Evolutionary conservation across 352 stramenopile species (phyloP).

Genomic region (Elongisporangium prolatum): DNA sequence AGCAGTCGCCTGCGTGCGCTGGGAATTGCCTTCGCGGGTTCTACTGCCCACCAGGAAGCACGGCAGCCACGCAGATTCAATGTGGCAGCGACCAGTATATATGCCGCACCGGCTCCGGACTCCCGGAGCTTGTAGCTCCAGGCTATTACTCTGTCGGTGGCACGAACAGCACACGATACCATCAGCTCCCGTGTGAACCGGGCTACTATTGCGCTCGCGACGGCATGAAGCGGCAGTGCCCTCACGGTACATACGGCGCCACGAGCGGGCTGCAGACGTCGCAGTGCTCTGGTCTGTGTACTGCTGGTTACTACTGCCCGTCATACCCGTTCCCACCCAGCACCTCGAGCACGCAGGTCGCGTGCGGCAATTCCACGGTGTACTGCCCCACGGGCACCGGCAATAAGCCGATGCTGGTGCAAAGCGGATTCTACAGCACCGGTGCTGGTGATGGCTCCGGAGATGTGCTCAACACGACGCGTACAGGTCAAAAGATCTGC

Average conservation of each 20-base stretch:
- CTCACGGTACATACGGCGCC: slow-evolving; percentile 67
- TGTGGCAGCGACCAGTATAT: slow-evolving; percentile 42
- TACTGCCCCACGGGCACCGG: slow-evolving; percentile 60
- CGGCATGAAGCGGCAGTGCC: slow-evolving; percentile 65
- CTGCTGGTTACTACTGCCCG: slow-evolving; percentile 66
- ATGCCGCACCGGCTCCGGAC: slow-evolving; percentile 44
- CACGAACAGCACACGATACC: slow-evolving; percentile 52
- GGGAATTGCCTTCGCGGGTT: slow-evolving; percentile 59
- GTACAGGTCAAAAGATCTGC: slow-evolving; percentile 44
- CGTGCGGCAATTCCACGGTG: slow-evolving; percentile 41
- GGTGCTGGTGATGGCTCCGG: slow-evolving; percentile 27
- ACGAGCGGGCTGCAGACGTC: slow-evolving; percentile 24
- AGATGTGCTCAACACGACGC: slow-evolving; percentile 47
- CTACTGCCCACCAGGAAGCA: slow-evolving; percentile 56
- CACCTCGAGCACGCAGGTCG: slow-evolving; percentile 29
- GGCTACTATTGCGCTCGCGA: slow-evolving; percentile 66
- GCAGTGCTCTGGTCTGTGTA: slow-evolving; percentile 56
- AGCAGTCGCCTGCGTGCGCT: slow-evolving; percentile 53
- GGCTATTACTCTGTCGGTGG: slow-evolving; percentile 74
- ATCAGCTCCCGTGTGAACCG: slow-evolving; percentile 56
- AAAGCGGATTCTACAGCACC: slow-evolving; percentile 48
- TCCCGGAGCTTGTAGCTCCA: slow-evolving; percentile 19
- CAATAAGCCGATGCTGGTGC: slow-evolving; percentile 35
- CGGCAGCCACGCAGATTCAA: slow-evolving; percentile 23
- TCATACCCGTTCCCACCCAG: slow-evolving; percentile 44